Percentiles rank a stretch among this genome's conserved stretches.
phyloP scores from a whole-genome alignment of 805 yeast species.

The Wickerhamiella sergipiensis region DNA sequence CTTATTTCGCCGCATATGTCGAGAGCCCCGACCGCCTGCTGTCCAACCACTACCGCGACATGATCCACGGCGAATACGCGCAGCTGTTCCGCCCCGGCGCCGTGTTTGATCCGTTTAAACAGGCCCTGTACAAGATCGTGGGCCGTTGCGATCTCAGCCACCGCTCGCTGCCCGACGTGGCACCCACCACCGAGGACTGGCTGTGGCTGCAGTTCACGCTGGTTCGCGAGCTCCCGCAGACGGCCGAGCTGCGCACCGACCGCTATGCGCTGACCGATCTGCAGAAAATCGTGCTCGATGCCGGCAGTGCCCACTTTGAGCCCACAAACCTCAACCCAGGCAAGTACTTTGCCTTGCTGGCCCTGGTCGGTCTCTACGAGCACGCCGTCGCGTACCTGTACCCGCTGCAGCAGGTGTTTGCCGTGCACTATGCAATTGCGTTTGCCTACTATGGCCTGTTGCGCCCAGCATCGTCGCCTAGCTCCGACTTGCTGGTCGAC shows the following conservation, averaged over 20 bases:
- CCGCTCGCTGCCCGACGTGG: conserved; percentile 53
- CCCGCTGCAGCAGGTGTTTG: conserved; percentile 59
- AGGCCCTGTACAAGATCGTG: conserved; percentile 77
- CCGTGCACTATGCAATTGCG: conserved; percentile 80
- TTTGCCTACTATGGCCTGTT: conserved; percentile 61
- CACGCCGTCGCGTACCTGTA: conserved; percentile 56
- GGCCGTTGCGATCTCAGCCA: conserved; percentile 71
- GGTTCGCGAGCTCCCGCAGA: conserved; percentile 42
- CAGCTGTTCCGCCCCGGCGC: conserved; percentile 57
- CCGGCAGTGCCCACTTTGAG: conserved; percentile 57
- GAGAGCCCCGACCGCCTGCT: conserved; percentile 40
- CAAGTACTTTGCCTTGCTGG: conserved; percentile 57
- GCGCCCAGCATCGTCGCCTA: conserved; percentile 29
- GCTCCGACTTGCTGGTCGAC: background rate
- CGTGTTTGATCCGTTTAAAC: conserved; percentile 77
- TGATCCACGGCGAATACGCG: conserved; percentile 67
- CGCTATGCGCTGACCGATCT: conserved; percentile 60
- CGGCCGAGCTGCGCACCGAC: conserved; percentile 38
- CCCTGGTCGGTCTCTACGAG: conserved; percentile 71
- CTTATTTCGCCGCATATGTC: conserved; percentile 60
- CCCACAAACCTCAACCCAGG: conserved; percentile 43
- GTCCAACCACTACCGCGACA: conserved; percentile 52
- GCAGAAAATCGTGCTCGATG: conserved; percentile 53
- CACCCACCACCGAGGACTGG: conserved; percentile 87
- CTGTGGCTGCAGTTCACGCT: conserved; percentile 82